Evolutionary conservation across 2,329 filamentous ascomycete species (phyloP).

Genomic region (Aureobasidium subglaciale): DNA sequence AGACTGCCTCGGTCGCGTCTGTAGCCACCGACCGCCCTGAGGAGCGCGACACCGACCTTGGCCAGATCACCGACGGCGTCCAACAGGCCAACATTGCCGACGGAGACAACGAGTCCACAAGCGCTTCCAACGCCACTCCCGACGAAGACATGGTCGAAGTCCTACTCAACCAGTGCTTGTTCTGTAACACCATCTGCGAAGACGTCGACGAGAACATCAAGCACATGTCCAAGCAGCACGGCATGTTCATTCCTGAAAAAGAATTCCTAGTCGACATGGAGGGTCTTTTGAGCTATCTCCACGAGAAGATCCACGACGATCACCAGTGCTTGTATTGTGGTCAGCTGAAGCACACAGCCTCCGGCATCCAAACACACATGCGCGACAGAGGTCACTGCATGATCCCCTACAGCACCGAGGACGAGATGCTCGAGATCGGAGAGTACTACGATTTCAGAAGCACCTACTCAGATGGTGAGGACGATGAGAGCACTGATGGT

Average conservation of each 20-base stretch:
- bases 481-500: conserved; percentile 50
- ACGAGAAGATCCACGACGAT: conserved; percentile 69
- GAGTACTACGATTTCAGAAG: conserved; percentile 96
- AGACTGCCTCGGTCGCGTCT: conserved; percentile 6
- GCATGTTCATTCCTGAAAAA: conserved; percentile 92
- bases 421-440: conserved; percentile 87
- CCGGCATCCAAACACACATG: conserved; percentile 92
- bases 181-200: conserved; percentile 83
- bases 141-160: conserved; percentile 32
- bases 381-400: conserved; percentile 94
- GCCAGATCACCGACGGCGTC: conserved; percentile 68
- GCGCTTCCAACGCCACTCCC: conserved; percentile 21
- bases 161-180: conserved; percentile 59
- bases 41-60: conserved; percentile 59
- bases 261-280: conserved; percentile 75
- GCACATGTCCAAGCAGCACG: conserved; percentile 89
- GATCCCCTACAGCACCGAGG: conserved; percentile 83
- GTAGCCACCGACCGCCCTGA: conserved; percentile 48
- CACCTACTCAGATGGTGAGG: conserved; percentile 80
- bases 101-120: conserved; percentile 26
- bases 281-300: conserved; percentile 70
- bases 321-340: conserved; percentile 85
- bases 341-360: conserved; percentile 69
- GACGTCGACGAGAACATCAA: conserved; percentile 66
- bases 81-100: conserved; percentile 55